phyloP scores from a whole-genome alignment of 2,329 filamentous ascomycete genomes.

The Pyricularia grisea region DNA sequence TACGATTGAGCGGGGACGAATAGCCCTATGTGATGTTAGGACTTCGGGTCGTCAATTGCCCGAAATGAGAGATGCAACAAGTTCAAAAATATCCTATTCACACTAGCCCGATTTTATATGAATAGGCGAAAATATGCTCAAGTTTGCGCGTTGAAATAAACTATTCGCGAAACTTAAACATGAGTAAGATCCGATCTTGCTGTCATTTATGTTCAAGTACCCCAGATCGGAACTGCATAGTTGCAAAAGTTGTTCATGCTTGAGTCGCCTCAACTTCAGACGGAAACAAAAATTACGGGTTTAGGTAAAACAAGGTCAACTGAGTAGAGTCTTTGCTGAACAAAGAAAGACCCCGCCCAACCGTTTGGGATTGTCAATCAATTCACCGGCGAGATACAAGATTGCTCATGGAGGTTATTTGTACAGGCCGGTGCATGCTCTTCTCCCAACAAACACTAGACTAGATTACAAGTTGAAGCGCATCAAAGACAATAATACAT shows the following conservation, averaged over 20 bases:
- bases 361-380: neutral
- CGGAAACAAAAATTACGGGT: neutral
- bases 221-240: neutral
- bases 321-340: too few relatives aligned
- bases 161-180: neutral
- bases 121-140: neutral
- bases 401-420: neutral
- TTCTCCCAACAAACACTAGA: neutral
- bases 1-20: too few relatives aligned
- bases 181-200: neutral
- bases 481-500: neutral
- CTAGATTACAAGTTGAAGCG: neutral
- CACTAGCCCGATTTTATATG: neutral
- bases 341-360: neutral
- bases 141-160: neutral
- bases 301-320: too few relatives aligned
- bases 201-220: neutral
- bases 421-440: neutral
- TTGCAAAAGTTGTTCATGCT: neutral
- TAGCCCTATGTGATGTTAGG: too few relatives aligned
- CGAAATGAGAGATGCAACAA: neutral
- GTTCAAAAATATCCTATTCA: too few relatives aligned
- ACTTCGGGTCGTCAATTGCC: too few relatives aligned
- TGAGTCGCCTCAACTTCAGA: neutral
- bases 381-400: neutral